Conservation (phyloP, 2,329 filamentous ascomycete genomes). For the Fusarium sp. region DNA sequence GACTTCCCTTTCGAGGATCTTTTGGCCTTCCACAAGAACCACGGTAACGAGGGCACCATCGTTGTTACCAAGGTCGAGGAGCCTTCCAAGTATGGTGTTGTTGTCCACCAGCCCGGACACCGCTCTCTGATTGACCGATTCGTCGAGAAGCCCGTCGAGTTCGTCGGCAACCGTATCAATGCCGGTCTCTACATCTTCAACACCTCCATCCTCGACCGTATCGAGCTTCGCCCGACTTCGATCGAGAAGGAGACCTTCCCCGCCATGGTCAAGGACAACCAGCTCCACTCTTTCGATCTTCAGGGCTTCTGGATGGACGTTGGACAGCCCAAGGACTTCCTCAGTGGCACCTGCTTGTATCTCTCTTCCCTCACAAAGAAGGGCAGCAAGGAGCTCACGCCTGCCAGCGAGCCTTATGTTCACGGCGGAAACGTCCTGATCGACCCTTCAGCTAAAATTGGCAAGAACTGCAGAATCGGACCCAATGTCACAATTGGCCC, state of each 20-base stretch:
- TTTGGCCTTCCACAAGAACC: constrained; percentile 88
- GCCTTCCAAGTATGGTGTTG: constrained; percentile 97
- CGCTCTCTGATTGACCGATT: constrained; percentile 95
- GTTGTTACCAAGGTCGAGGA: constrained; percentile 99
- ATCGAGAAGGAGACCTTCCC: constrained; percentile 99
- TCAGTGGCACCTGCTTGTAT: constrained; percentile 95
- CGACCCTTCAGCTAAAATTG: constrained; percentile 93
- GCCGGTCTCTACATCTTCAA: constrained; percentile 98
- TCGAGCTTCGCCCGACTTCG: constrained; percentile 94
- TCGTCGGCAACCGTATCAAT: constrained; percentile 98
- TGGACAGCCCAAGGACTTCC: constrained; percentile 97
- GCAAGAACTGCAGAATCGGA: constrained; percentile 97
- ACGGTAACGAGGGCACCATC: constrained; percentile 97
- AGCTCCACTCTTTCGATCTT: constrained; percentile 94
- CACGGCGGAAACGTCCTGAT: constrained; percentile 96
- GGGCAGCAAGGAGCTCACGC: constrained; percentile 83
- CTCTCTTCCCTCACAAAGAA: constrained; percentile 93
- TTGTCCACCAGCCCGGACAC: constrained; percentile 96
- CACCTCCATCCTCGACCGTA: constrained; percentile 87
- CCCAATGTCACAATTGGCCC: constrained; percentile 97
- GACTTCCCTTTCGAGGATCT: constrained; percentile 95
- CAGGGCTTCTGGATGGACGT: constrained; percentile 99
- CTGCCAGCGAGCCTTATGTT: constrained; percentile 80
- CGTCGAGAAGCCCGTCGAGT: constrained; percentile 99
- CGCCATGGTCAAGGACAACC: constrained; percentile 86